These are phyloP conservation scores for Fusarium euwallaceae DNA, from an alignment of 2,329 filamentous ascomycete species.

Conservation along the genomic window DNA sequence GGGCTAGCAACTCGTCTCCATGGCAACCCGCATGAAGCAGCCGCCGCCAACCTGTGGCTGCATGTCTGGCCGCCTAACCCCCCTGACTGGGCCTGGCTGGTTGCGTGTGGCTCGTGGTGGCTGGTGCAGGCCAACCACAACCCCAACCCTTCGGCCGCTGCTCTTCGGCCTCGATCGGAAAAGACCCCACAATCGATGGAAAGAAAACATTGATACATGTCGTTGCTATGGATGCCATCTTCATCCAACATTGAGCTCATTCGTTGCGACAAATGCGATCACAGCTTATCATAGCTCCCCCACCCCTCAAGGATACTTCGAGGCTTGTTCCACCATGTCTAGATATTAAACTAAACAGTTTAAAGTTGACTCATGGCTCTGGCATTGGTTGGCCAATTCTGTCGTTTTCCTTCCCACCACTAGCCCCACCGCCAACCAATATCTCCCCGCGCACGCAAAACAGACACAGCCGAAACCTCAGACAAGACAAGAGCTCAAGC, in stretches of 20 bases:
- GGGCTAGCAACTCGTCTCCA: conserved; percentile 35
- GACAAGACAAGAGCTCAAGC: conserved; percentile 17
- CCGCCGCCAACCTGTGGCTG: conserved; percentile 12
- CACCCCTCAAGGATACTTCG: not conserved
- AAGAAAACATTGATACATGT: not conserved
- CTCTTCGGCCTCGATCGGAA: not conserved
- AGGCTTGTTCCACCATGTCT: not conserved
- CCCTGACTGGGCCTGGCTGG: not conserved
- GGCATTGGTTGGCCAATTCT: conserved; percentile 5
- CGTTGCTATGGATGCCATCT: not conserved
- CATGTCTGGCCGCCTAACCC: conserved; percentile 15
- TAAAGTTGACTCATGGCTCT: conserved; percentile 2
- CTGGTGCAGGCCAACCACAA: conserved; percentile 6
- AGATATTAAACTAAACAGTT: not conserved
- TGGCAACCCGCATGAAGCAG: conserved; percentile 31
- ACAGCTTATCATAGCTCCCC: not conserved
- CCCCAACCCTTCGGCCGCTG: not conserved
- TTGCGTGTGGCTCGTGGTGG: conserved; percentile 35
- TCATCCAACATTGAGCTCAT: not conserved
- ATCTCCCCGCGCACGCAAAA: conserved; percentile 34
- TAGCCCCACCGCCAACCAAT: conserved; percentile 35
- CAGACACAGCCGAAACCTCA: conserved; percentile 27
- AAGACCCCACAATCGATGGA: not conserved
- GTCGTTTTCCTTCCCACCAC: not conserved
- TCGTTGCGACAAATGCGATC: not conserved